Evolutionary conservation across 2,329 filamentous ascomycete genomes (phyloP).

Genomic region (Penicillium sp.): DNA sequence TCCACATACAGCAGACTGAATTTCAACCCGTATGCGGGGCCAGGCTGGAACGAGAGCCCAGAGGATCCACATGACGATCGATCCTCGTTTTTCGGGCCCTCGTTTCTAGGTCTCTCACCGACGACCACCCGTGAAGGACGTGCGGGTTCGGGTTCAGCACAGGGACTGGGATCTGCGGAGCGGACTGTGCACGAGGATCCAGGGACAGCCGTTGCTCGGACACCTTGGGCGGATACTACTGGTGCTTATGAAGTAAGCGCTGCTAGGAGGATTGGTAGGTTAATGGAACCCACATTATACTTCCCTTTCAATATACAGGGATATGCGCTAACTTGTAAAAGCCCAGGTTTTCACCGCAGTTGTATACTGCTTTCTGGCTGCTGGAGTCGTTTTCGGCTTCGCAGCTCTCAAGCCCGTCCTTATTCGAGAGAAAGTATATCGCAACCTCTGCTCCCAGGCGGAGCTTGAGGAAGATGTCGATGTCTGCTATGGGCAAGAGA

Average conservation of each 20-base stretch:
- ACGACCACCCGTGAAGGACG: conserved; percentile 23
- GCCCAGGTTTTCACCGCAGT: conserved; percentile 70
- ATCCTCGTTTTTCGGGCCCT: conserved; percentile 21
- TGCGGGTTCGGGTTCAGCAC: conserved; percentile 4
- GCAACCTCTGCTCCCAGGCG: conserved; percentile 58
- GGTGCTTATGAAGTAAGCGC: conserved; percentile 57
- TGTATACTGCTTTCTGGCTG: conserved; percentile 72
- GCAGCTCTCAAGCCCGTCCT: conserved; percentile 80
- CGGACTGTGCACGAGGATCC: conserved; percentile 15
- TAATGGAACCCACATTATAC: neutral
- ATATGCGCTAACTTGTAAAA: conserved; percentile 33
- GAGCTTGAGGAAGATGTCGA: conserved; percentile 50
- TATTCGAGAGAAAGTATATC: conserved; percentile 71
- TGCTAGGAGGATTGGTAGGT: conserved; percentile 54
- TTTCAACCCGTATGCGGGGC: conserved; percentile 45
- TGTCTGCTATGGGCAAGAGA: conserved; percentile 58
- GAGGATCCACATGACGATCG: conserved; percentile 33
- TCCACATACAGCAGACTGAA: conserved; percentile 41
- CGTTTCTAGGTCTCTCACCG: conserved; percentile 19
- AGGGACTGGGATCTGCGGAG: conserved; percentile 9
- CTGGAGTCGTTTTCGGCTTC: conserved; percentile 80
- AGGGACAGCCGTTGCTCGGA: neutral
- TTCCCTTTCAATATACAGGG: neutral
- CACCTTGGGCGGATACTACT: conserved; percentile 28
- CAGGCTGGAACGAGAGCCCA: conserved; percentile 37